Percentiles rank a stretch among this genome's conserved stretches.
These are phyloP conservation scores for Cutaneotrichosporon daszewskae DNA, from an alignment of 1,284 basidiomycete genomes.

Conservation along the genomic window DNA sequence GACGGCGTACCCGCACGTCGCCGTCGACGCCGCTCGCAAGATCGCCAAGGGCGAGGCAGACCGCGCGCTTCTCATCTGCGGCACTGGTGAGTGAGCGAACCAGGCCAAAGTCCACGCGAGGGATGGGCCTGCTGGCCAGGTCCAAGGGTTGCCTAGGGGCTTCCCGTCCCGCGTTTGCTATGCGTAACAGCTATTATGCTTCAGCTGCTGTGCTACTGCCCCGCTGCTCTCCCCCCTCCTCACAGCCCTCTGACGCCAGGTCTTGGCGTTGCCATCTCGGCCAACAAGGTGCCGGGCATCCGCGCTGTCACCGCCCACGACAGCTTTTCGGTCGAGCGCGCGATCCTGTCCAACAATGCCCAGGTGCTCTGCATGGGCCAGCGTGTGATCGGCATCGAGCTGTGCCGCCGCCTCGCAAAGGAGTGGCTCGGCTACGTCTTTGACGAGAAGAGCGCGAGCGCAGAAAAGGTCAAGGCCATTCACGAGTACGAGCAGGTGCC, in stretches of 20 bases:
- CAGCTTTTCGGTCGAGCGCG: constrained; percentile 48
- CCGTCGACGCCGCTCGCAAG: constrained; percentile 47
- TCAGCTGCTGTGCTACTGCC: neutral
- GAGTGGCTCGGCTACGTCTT: constrained; percentile 50
- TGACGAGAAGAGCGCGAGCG: constrained; percentile 42
- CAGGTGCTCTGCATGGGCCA: constrained; percentile 51
- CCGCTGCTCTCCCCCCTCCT: neutral
- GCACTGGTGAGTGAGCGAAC: constrained; percentile 37
- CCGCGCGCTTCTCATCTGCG: constrained; percentile 49
- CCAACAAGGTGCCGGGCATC: constrained; percentile 48
- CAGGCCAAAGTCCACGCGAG: neutral
- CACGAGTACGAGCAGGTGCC: constrained; percentile 33
- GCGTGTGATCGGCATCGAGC: constrained; percentile 49
- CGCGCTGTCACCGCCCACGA: constrained; percentile 49
- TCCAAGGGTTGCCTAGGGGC: too few species aligned
- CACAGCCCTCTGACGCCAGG: constrained; percentile 6
- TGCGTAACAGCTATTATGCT: too few species aligned
- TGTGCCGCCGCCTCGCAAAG: constrained; percentile 45
- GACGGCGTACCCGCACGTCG: constrained; percentile 50
- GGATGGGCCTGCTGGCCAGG: too few species aligned
- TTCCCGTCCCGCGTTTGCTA: too few species aligned
- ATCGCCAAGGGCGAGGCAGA: constrained; percentile 48
- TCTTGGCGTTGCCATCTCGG: constrained; percentile 48
- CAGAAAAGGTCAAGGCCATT: constrained; percentile 48
- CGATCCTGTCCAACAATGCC: constrained; percentile 49